phyloP scores from a whole-genome alignment of 2,329 filamentous ascomycete genomes.

The Zalaria obscura region DNA sequence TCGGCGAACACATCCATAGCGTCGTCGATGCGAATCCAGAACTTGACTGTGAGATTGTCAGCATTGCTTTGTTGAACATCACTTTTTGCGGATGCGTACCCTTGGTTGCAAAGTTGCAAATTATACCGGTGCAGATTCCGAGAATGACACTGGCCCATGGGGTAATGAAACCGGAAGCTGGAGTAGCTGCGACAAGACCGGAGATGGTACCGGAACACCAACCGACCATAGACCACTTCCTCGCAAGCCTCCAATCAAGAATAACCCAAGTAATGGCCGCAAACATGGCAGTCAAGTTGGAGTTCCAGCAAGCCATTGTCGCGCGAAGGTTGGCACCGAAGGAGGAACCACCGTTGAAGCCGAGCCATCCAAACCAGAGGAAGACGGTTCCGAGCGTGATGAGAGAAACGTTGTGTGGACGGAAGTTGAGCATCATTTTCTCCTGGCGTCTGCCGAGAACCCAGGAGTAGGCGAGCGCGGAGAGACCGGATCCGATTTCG shows the following conservation, averaged over 20 bases:
- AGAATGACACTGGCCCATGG: conserved; percentile 49
- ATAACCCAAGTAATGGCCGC: conserved; percentile 86
- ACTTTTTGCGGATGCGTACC: conserved; percentile 41
- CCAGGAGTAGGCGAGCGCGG: conserved; percentile 88
- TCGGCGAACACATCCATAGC: conserved; percentile 85
- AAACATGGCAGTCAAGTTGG: conserved; percentile 84
- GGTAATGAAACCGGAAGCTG: conserved; percentile 65
- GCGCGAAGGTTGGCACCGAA: conserved; percentile 68
- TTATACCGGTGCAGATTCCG: conserved; percentile 47
- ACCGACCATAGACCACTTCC: conserved; percentile 89
- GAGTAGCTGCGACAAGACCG: conserved; percentile 76
- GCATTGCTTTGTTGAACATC: conserved; percentile 5
- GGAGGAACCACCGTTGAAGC: conserved; percentile 74
- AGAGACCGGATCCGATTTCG: conserved; percentile 89
- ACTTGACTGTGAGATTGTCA: conserved; percentile 39
- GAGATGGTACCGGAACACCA: conserved; percentile 86
- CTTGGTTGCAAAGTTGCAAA: conserved; percentile 80
- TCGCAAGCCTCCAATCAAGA: conserved; percentile 85
- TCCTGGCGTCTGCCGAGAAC: conserved; percentile 91
- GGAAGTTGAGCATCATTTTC: conserved; percentile 99
- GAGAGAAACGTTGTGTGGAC: conserved; percentile 94
- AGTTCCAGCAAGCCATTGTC: conserved; percentile 96
- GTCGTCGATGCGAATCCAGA: conserved; percentile 69
- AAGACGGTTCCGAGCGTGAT: conserved; percentile 91
- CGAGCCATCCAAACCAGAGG: conserved; percentile 97